phyloP scores from a whole-genome alignment of 768 basidiomycete genomes.

The Auricularia sp. region DNA sequence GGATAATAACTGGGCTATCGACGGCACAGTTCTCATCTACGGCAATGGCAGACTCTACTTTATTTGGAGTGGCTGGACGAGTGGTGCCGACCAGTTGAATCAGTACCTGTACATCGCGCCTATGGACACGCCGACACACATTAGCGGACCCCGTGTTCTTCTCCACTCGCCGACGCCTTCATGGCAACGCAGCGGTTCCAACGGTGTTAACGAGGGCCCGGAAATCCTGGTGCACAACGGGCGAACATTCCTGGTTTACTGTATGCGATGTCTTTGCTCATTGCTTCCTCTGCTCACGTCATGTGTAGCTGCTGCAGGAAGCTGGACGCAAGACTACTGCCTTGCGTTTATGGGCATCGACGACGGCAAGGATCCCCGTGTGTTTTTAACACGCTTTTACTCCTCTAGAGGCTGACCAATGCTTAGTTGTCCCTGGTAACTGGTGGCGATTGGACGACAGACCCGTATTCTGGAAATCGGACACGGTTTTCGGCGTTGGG shows the following conservation, averaged over 20 bases:
- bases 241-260: neutral
- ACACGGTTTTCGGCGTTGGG: neutral
- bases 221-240: neutral
- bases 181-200: neutral
- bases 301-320: neutral
- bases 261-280: neutral
- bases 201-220: constrained; percentile 1
- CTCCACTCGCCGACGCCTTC: neutral
- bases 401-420: neutral
- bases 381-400: neutral
- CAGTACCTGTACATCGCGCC: constrained; percentile 1
- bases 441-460: neutral
- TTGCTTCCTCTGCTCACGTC: neutral
- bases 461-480: neutral
- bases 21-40: neutral
- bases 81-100: neutral
- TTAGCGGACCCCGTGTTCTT: neutral
- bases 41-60: neutral
- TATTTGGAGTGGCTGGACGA: neutral
- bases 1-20: neutral
- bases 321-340: neutral
- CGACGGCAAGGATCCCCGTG: neutral
- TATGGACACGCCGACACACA: neutral
- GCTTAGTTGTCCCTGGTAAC: neutral
- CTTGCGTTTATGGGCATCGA: neutral